Percentiles rank a stretch among this genome's conserved stretches.
These are phyloP conservation scores for Buxus sempervirens DNA, from an alignment of 164 flowering plant genomes.

Conservation along the genomic window DNA sequence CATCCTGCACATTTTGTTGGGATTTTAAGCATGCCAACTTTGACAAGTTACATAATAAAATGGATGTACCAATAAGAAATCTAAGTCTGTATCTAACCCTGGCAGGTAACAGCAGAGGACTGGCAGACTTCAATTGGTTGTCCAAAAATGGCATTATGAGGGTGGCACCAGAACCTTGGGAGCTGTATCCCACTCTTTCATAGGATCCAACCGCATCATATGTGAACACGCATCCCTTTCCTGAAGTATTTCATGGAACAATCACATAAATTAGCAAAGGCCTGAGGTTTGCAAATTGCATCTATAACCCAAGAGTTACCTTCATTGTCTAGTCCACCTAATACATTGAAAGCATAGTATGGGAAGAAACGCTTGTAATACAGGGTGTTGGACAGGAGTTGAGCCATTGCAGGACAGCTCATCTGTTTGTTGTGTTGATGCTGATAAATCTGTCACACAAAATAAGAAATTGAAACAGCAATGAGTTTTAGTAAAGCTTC, in stretches of 20 bases:
- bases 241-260: slow-evolving; percentile 28
- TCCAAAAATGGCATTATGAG: slow-evolving; percentile 94
- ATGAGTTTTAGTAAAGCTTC: neutral
- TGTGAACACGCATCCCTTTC: slow-evolving; percentile 97
- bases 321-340: slow-evolving; percentile 92
- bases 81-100: slow-evolving; percentile 34
- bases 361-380: slow-evolving; percentile 98
- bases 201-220: slow-evolving; percentile 99
- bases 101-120: slow-evolving; percentile 88
- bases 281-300: neutral
- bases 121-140: slow-evolving; percentile 94
- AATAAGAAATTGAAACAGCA: slow-evolving; percentile 4
- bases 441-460: slow-evolving; percentile 61
- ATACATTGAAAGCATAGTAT: slow-evolving; percentile 88
- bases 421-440: slow-evolving; percentile 98
- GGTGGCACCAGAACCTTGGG: slow-evolving; percentile 94
- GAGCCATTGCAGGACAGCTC: slow-evolving; percentile 99
- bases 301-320: slow-evolving; percentile 31
- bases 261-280: neutral
- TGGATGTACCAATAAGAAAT: neutral
- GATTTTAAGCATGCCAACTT: neutral
- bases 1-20: slow-evolving; percentile 55
- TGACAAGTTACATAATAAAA: neutral
- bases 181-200: slow-evolving; percentile 91
- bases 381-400: slow-evolving; percentile 91